Conservation (phyloP, 2,329 filamentous ascomycete genomes). For the Echinosphaeria canescens region DNA sequence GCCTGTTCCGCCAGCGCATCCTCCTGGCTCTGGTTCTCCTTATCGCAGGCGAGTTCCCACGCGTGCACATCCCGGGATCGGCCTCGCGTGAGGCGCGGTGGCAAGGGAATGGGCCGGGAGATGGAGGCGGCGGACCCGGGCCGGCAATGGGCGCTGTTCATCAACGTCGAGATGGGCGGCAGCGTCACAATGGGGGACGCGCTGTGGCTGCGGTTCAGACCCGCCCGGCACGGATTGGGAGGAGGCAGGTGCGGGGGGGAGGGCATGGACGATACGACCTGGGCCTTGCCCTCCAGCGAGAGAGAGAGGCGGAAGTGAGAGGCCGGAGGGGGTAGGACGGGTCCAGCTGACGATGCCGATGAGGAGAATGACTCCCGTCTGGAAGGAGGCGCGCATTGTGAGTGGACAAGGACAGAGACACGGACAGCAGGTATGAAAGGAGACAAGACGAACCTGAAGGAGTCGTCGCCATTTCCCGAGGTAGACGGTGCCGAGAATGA, state of each 20-base stretch:
- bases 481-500: constrained; percentile 26
- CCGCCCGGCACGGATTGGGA: constrained; percentile 25
- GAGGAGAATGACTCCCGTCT: constrained; percentile 12
- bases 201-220: constrained; percentile 50
- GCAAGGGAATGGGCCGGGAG: constrained; percentile 18
- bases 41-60: constrained; percentile 83
- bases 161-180: constrained; percentile 30
- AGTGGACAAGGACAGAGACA: background rate
- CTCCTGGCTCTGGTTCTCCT: constrained; percentile 43
- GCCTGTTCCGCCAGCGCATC: constrained; percentile 61
- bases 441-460: constrained; percentile 17
- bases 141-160: constrained; percentile 18
- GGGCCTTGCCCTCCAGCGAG: constrained; percentile 79
- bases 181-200: constrained; percentile 35
- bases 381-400: constrained; percentile 13
- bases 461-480: constrained; percentile 17
- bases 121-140: constrained; percentile 11
- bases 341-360: background rate
- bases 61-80: constrained; percentile 72
- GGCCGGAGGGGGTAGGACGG: constrained; percentile 19
- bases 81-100: constrained; percentile 37
- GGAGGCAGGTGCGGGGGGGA: constrained; percentile 42
- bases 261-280: constrained; percentile 47
- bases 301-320: constrained; percentile 56
- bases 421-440: background rate